A percentile compares a stretch with the other conserved stretches of the same genome.
Conservation (phyloP, 805 yeast genomes). For the Cyberlindnera galapagoensis region DNA sequence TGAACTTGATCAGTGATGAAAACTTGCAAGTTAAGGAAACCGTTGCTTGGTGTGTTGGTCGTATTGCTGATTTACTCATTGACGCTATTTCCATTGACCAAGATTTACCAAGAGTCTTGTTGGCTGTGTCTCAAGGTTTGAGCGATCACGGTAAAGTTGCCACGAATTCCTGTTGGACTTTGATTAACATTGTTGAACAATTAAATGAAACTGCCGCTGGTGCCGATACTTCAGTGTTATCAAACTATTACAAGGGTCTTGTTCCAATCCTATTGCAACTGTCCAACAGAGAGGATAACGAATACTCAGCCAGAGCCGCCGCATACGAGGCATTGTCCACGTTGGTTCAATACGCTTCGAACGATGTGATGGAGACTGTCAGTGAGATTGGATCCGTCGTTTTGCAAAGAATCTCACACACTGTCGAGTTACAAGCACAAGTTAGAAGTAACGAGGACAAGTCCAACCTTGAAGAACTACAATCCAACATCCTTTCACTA, state of each 20-base stretch:
- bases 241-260: constrained; percentile 63
- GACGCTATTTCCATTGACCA: constrained; percentile 62
- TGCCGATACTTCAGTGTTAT: constrained; percentile 51
- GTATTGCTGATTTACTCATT: constrained; percentile 83
- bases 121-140: constrained; percentile 74
- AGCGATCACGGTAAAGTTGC: constrained; percentile 88
- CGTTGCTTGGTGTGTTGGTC: constrained; percentile 97
- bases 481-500: constrained; percentile 44
- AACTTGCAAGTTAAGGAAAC: constrained; percentile 88
- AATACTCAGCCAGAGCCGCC: constrained; percentile 85
- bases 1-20: constrained; percentile 66
- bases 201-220: constrained; percentile 45
- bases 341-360: constrained; percentile 68
- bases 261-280: constrained; percentile 67
- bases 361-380: constrained; percentile 60
- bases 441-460: constrained; percentile 63
- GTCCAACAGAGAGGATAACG: constrained; percentile 73
- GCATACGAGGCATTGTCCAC: constrained; percentile 91
- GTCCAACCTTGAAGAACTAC: constrained; percentile 79
- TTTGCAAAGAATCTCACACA: constrained; percentile 62
- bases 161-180: constrained; percentile 97
- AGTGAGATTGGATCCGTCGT: constrained; percentile 71
- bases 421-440: constrained; percentile 55
- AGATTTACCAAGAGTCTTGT: constrained; percentile 65
- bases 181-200: constrained; percentile 88